phyloP scores from a whole-genome alignment of 257 asterid species.

The Solanum habrochaites region DNA sequence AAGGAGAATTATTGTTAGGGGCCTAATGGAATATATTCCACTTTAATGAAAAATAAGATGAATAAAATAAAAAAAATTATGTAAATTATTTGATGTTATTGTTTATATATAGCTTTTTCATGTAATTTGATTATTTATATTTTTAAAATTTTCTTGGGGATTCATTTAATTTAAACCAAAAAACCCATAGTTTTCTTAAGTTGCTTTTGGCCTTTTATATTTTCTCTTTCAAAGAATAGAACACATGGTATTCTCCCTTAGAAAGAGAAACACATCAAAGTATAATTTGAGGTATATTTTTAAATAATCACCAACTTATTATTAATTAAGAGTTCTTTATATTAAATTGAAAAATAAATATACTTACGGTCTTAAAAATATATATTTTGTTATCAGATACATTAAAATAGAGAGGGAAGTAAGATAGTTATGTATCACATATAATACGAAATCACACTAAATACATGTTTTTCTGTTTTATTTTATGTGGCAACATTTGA shows the following conservation, averaged over 20 bases:
- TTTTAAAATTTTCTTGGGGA: not conserved
- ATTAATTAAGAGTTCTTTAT: no score
- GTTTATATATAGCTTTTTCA: no score
- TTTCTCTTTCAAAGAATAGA: not conserved
- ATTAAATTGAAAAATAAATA: no score
- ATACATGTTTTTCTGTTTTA: no score
- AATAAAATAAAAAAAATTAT: not conserved
- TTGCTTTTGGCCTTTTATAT: not conserved
- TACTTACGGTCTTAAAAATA: accelerated
- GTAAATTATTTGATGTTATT: not conserved
- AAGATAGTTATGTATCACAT: not conserved
- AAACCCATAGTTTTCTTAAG: not conserved
- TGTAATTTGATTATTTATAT: not conserved
- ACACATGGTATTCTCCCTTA: not conserved
- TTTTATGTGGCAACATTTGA: no score
- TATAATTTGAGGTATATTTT: not conserved
- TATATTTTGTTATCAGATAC: no score
- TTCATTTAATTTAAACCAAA: no score
- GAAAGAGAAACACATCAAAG: not conserved
- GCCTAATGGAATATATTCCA: not conserved
- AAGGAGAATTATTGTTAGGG: not conserved
- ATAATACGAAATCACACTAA: no score
- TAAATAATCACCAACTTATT: no score
- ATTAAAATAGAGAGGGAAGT: no score
- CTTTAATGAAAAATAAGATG: not conserved